These are phyloP conservation scores for Leishmania amazonensis DNA, from an alignment of 208 protist genomes.

Conservation along the genomic window DNA sequence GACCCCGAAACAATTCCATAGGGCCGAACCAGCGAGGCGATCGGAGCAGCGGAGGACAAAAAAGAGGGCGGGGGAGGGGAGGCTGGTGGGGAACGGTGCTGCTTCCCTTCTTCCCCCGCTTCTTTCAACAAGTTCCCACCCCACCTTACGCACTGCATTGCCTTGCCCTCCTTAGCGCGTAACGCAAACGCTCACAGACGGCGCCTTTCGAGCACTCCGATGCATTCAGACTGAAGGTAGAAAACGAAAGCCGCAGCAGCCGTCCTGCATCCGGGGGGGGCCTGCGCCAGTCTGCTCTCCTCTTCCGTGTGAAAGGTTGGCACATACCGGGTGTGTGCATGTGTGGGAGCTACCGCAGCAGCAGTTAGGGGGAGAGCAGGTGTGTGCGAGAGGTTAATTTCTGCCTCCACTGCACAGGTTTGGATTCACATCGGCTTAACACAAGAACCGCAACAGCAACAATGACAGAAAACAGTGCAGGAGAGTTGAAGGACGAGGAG, in stretches of 20 bases:
- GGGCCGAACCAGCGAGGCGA: background rate
- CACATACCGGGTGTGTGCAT: background rate
- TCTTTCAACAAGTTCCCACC: background rate
- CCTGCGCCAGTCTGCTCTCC: background rate
- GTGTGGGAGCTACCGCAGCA: background rate
- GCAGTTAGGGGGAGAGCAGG: background rate
- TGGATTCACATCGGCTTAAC: background rate
- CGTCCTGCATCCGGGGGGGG: background rate
- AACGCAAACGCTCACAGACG: background rate
- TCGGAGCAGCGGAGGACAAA: background rate
- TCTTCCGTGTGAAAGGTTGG: background rate
- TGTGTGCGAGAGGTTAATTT: background rate
- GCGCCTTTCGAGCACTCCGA: background rate
- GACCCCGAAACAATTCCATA: conserved; percentile 85
- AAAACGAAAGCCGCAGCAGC: too few species aligned
- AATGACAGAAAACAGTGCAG: background rate
- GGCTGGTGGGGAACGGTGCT: background rate
- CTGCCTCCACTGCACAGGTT: background rate
- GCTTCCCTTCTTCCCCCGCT: background rate
- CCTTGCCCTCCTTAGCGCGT: background rate
- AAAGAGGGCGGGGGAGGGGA: too few species aligned
- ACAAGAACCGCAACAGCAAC: background rate
- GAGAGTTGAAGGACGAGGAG: background rate
- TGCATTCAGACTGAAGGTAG: background rate
- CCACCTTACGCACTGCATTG: too few species aligned